Evolutionary conservation across 2,329 filamentous ascomycete genomes (phyloP), one percentile per base, ranked within the genome.

Genomic region (Pseudogymnoascus sp.): DNA sequence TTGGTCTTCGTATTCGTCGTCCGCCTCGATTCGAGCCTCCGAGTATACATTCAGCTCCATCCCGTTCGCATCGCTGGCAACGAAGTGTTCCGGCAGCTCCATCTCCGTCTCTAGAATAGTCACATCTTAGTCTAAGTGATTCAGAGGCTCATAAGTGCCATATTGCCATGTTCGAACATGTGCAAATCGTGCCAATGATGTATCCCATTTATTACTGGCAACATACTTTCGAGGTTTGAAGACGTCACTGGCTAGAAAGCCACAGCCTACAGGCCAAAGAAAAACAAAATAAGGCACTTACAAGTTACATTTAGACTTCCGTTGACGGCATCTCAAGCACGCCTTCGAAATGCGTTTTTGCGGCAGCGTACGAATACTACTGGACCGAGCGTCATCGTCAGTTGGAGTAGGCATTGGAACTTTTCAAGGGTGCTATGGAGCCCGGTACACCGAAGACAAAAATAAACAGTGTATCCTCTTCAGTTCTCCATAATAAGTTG

Each of bases 21-120:
- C 76, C 76, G 11, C 76, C 76, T 15, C 77, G 72, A 31, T 72
- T 71, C 10, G 76, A 78, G 4, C 74, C 76, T n/a, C 75, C 76
- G 31, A 78, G 69, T 13, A 77, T 70, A 61, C 77, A 78, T 64
- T 77, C 72, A 40, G 74, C 72, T 60, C 73, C 66, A 57, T 77
- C 73, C 53, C 77, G 73, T 50, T 74, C 68, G 62, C 77, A 78
- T 61, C 75, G 70, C 17, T 75, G 72, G 64, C 77, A 78, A 1
- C 76, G 77, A 17, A 76, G 73, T n/a, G 69, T 53, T 31, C 68
- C 64, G 1, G 67, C 64, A 35, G 66, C 62, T 9, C 66, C 67
- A 38, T 63, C 40, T 31, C 60, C 69, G 23, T 75, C 76, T 35
- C 70, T 74, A 1, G 70, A 69, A 61, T 74, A 47, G 42, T 7